These are phyloP conservation scores for Carex pumila DNA, from an alignment of 176 grass and related monocot genomes.

Conservation along the genomic window DNA sequence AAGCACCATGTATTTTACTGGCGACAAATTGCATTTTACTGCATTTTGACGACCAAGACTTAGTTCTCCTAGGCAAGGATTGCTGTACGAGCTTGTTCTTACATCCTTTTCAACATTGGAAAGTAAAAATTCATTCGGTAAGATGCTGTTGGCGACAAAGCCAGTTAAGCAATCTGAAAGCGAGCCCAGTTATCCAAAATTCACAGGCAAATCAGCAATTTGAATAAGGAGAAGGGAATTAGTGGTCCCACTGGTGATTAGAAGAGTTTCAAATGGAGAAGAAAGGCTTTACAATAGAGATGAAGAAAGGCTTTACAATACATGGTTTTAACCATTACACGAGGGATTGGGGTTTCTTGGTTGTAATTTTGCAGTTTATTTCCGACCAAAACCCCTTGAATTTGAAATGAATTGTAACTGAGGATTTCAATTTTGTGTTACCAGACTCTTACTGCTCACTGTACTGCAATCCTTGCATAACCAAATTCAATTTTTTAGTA, in stretches of 20 bases:
- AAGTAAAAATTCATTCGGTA: background rate
- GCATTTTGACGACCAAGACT: background rate
- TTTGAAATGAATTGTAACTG: background rate
- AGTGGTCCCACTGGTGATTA: background rate
- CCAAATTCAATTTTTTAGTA: background rate
- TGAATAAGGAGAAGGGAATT: background rate
- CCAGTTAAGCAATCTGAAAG: slow-evolving; percentile 16
- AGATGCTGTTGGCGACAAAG: background rate
- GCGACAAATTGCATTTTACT: background rate
- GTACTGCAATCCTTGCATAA: slow-evolving; percentile 24
- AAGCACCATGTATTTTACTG: slow-evolving; percentile 5
- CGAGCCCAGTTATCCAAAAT: slow-evolving; percentile 12
- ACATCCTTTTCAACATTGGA: slow-evolving; percentile 7
- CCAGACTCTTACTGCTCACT: background rate
- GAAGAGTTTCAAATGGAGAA: slow-evolving; percentile 5
- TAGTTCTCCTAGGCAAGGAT: slow-evolving; percentile 6
- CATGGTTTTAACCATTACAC: background rate
- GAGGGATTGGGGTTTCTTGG: background rate
- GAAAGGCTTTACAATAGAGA: slow-evolving; percentile 10
- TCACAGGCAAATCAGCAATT: slow-evolving; percentile 1
- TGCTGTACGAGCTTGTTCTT: background rate
- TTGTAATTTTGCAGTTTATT: background rate
- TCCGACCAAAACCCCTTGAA: too few relatives aligned
- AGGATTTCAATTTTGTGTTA: background rate
- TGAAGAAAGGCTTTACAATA: background rate